Evolutionary conservation across 805 yeast genomes (phyloP), one percentile per base, ranked within the genome.

Genomic region (Pachysolen tannophilus): DNA sequence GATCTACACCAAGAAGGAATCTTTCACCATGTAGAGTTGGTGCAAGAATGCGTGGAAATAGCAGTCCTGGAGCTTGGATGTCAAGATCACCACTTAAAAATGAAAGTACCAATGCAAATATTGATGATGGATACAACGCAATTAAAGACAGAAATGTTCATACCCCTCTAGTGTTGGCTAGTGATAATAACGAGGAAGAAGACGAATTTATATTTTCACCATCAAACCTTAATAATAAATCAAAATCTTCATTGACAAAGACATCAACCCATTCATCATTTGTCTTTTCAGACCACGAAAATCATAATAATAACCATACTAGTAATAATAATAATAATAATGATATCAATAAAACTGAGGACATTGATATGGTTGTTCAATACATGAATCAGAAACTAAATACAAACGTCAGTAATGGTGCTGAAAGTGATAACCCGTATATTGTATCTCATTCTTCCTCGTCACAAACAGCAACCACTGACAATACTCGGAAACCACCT

Each of bases 161-260:
- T 14, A 14, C 11, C 15, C 20, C 33, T 18, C 26, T 11, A 8
- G 20, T 5, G 8, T 15, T 32, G 13, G 20, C 35, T 2, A 19
- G 6, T 13, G 8, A 5, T 21, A 10, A 17, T 8, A 8, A 20
- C 18, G 36, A 30, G n/a, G 39, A 34, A 10, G 45, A 40, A 5
- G 57, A 53, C 23, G 55, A 53, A 13, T 43, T 56, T 21, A 42
- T 43, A n/a, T 53, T 37, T 21, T 52, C 44, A 44, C 41, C 34
- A 35, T 43, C 19, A 40, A 44, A 37, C 6, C 32, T 4, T 18
- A 32, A 6, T 26, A 35, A 14, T 13, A 26, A 26, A n/a, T n/a
- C n/a, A n/a, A n/a, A n/a, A n/a, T n/a, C n/a, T n/a, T n/a, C n/a
- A n/a, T n/a, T n/a, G n/a, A n/a, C n/a, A n/a, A n/a, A n/a, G n/a